phyloP scores from a whole-genome alignment of 2,329 filamentous ascomycete genomes.

The Stylonectria norvegica region DNA sequence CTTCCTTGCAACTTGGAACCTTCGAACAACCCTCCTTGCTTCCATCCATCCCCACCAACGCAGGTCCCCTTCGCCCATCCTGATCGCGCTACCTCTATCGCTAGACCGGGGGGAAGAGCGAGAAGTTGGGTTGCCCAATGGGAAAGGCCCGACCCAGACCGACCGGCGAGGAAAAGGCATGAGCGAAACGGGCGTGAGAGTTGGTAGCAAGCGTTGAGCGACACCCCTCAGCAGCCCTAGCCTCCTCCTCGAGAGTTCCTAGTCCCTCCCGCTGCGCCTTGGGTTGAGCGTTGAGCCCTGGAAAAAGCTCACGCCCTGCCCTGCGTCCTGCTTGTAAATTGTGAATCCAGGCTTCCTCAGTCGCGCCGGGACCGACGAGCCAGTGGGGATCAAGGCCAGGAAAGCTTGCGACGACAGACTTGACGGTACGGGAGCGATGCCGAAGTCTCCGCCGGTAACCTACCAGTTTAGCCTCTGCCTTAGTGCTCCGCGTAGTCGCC shows the following conservation, averaged over 20 bases:
- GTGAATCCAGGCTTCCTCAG: not conserved
- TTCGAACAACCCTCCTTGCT: too few species aligned
- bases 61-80: slow-evolving; percentile 24
- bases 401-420: slow-evolving; percentile 3
- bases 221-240: not conserved
- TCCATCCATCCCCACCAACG: slow-evolving; percentile 21
- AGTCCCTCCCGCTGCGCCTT: too few species aligned
- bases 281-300: too few species aligned
- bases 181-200: slow-evolving; percentile 15
- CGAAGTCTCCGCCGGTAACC: slow-evolving; percentile 15
- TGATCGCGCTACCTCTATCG: slow-evolving; percentile 24
- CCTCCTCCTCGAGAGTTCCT: slow-evolving; percentile 15
- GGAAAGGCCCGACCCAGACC: slow-evolving; percentile 6
- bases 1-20: too few species aligned
- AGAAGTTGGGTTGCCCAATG: slow-evolving; percentile 14
- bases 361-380: not conserved
- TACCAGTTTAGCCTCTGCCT: slow-evolving; percentile 3
- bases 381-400: slow-evolving; percentile 1
- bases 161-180: slow-evolving; percentile 18
- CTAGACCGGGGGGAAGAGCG: slow-evolving; percentile 13
- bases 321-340: too few species aligned
- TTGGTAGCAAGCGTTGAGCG: slow-evolving; percentile 4
- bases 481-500: slow-evolving; percentile 2
- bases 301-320: too few species aligned
- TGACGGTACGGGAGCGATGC: slow-evolving; percentile 25